Evolutionary conservation across 805 yeast species (phyloP).

Genomic region (Myxozyma neotropica): DNA sequence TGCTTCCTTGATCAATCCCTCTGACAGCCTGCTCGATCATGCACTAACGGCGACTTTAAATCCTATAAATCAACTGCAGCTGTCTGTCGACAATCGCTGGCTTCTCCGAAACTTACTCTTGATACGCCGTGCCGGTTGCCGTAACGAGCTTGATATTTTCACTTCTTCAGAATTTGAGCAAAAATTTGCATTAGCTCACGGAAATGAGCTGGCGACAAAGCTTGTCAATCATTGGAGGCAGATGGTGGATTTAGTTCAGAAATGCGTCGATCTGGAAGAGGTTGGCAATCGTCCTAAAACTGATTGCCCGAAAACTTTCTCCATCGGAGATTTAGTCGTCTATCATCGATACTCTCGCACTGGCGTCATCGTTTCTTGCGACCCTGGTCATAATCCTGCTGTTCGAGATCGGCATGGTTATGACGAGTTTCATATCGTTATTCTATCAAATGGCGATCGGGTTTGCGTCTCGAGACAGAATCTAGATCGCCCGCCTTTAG

Average conservation of each 20-base stretch:
- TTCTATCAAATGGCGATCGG: conserved; percentile 7
- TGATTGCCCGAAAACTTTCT: neutral
- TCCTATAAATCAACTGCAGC: neutral
- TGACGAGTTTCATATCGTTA: conserved; percentile 2
- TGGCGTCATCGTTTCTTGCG: conserved; percentile 10
- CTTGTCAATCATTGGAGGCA: neutral
- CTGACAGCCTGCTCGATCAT: neutral
- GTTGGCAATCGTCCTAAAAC: neutral
- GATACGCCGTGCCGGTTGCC: conserved; percentile 11
- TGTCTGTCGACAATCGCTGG: neutral
- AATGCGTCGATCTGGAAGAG: neutral
- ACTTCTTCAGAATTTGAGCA: neutral
- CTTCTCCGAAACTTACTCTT: neutral
- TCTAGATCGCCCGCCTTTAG: neutral
- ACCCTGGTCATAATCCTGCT: neutral
- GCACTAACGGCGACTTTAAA: neutral
- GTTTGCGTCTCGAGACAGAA: conserved; percentile 12
- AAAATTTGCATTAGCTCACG: neutral
- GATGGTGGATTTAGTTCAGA: neutral
- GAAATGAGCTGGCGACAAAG: neutral
- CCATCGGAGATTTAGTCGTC: conserved; percentile 14
- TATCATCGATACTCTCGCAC: conserved; percentile 10
- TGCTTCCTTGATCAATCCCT: neutral
- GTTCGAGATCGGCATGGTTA: neutral
- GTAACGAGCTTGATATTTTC: conserved; percentile 16